Conservation (phyloP, 257 asterid genomes). For the Gentiana dahurica region DNA sequence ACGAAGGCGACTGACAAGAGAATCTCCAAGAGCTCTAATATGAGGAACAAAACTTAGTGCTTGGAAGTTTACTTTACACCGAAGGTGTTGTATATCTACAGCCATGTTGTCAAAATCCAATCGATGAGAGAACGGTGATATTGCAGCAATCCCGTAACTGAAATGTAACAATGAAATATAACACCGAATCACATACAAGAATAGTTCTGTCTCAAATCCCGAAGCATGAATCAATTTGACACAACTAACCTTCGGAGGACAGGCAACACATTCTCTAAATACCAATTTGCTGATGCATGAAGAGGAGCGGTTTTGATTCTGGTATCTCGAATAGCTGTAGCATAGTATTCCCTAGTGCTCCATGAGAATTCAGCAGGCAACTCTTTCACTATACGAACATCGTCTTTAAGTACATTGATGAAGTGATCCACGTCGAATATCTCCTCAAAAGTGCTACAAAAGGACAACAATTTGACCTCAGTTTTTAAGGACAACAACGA, state of each 20-base stretch:
- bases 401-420: constrained; percentile 19
- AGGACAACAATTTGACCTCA: background rate
- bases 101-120: constrained; percentile 35
- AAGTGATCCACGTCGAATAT: constrained; percentile 36
- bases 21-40: constrained; percentile 26
- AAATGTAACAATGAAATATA: background rate
- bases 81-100: constrained; percentile 30
- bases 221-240: too few relatives aligned
- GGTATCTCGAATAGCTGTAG: constrained; percentile 36
- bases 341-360: constrained; percentile 44
- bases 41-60: constrained; percentile 36
- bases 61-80: constrained; percentile 37
- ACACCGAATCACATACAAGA: too few relatives aligned
- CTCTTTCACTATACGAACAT: constrained; percentile 26
- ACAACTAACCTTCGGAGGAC: constrained; percentile 26
- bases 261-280: constrained; percentile 36
- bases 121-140: constrained; percentile 43
- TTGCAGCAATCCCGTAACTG: constrained; percentile 37
- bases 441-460: constrained; percentile 29
- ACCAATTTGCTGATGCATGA: constrained; percentile 41
- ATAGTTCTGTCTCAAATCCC: too few relatives aligned
- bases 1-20: constrained; percentile 25
- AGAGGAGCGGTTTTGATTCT: constrained; percentile 37
- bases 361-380: constrained; percentile 29
- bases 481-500: background rate